Conservation (phyloP, 768 basidiomycete genomes). For the Russula sp. region DNA sequence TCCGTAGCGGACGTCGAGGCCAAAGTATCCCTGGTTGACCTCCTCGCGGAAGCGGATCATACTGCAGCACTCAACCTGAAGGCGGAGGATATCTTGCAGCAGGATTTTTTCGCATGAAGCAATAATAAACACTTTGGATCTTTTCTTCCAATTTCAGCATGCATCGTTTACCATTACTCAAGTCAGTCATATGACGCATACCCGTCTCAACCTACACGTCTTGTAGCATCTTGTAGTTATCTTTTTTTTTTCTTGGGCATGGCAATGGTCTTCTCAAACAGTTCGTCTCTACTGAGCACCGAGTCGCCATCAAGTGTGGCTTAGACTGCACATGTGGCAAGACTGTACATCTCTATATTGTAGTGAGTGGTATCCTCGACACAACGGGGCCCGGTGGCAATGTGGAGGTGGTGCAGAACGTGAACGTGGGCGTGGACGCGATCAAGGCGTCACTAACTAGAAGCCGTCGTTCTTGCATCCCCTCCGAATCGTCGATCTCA, state of each 20-base stretch:
- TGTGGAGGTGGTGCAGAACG: too few relatives aligned
- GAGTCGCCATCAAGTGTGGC: too few relatives aligned
- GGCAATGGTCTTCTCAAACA: too few relatives aligned
- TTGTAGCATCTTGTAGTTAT: not conserved
- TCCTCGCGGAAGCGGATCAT: slow-evolving; percentile 1
- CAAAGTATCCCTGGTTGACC: not conserved
- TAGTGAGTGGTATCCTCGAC: not conserved
- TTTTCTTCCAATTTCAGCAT: not conserved
- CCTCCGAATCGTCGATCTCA: too few relatives aligned
- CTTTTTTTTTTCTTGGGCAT: too few relatives aligned
- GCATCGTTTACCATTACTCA: not conserved
- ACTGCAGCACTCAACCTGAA: not conserved
- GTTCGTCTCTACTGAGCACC: too few relatives aligned
- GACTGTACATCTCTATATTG: too few relatives aligned
- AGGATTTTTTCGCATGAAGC: slow-evolving; percentile 10
- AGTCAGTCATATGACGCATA: not conserved
- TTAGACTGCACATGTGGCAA: too few relatives aligned
- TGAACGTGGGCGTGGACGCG: too few relatives aligned
- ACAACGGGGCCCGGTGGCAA: not conserved
- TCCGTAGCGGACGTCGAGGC: not conserved
- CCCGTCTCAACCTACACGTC: not conserved
- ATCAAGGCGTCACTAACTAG: too few relatives aligned
- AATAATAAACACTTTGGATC: too few relatives aligned
- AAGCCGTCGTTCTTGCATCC: too few relatives aligned
- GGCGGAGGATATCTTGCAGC: slow-evolving; percentile 18